These are phyloP conservation scores for Pyrenopolyporus hunteri DNA, from an alignment of 495 filamentous ascomycete genomes.

Conservation along the genomic window DNA sequence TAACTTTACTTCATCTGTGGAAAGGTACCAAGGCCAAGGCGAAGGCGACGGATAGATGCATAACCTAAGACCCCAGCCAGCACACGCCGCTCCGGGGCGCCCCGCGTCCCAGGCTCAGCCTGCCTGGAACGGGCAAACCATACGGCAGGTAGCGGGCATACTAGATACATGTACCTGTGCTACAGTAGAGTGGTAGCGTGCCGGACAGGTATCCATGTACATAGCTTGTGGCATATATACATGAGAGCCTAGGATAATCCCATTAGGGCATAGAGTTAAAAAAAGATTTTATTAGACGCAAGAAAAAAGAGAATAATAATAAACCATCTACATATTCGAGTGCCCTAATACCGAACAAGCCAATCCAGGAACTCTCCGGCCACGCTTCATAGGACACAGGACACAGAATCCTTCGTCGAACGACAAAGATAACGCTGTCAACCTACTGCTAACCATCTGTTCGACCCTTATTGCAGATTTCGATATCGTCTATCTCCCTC, in stretches of 20 bases:
- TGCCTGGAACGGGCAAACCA: conserved; percentile 23
- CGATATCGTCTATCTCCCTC: conserved; percentile 36
- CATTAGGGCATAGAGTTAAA: conserved; percentile 1
- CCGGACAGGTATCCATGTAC: too few species aligned
- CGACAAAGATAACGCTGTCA: conserved; percentile 1
- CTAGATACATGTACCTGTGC: neutral
- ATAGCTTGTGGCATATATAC: too few species aligned
- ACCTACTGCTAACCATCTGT: too few species aligned
- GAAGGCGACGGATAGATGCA: conserved; percentile 26
- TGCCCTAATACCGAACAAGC: too few species aligned
- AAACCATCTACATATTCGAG: too few species aligned
- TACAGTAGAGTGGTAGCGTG: too few species aligned
- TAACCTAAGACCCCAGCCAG: conserved; percentile 35
- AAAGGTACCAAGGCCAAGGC: neutral
- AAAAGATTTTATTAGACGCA: too few species aligned
- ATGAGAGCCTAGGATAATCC: conserved; percentile 2
- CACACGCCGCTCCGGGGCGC: conserved; percentile 26
- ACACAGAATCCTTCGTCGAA: neutral
- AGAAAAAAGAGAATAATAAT: too few species aligned
- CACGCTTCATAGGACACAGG: conserved; percentile 5
- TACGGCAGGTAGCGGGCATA: neutral
- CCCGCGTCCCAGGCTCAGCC: conserved; percentile 25
- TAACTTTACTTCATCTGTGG: neutral
- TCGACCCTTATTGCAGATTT: conserved; percentile 30
- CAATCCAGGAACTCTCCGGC: too few species aligned